phyloP scores from a whole-genome alignment of 78 protist species.

The Fonticula alba region DNA sequence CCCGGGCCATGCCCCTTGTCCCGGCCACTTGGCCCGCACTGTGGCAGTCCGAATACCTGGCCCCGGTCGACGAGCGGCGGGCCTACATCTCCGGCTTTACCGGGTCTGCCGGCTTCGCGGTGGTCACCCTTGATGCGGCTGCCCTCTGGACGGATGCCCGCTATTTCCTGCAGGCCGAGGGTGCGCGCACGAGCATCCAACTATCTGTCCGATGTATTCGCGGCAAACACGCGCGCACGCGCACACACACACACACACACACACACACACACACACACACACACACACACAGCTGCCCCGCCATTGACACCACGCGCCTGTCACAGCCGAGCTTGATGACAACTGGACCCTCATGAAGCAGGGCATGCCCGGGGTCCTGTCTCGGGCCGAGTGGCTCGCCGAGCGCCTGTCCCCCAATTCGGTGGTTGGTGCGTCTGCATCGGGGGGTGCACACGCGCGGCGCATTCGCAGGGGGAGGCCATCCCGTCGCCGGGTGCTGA shows the following conservation, averaged over 20 bases:
- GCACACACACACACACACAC: too few relatives aligned
- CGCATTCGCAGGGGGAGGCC: too few relatives aligned
- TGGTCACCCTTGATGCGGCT: slow-evolving; percentile 37
- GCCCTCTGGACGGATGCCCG: slow-evolving; percentile 84
- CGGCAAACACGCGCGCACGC: too few relatives aligned
- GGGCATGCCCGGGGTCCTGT: slow-evolving; percentile 24
- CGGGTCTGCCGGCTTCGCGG: slow-evolving; percentile 58
- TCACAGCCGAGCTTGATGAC: not conserved
- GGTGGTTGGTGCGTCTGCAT: not conserved
- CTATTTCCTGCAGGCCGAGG: slow-evolving; percentile 44
- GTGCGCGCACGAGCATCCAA: not conserved
- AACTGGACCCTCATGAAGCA: slow-evolving; percentile 51
- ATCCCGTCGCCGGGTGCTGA: too few relatives aligned
- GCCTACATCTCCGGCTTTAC: slow-evolving; percentile 56
- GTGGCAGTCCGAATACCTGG: slow-evolving; percentile 49
- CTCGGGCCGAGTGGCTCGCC: slow-evolving; percentile 29
- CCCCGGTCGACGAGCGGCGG: slow-evolving; percentile 34
- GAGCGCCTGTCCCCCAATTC: too few relatives aligned
- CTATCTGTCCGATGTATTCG: too few relatives aligned
- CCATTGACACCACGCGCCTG: too few relatives aligned
- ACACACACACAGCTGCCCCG: too few relatives aligned
- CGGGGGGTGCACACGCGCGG: not conserved
- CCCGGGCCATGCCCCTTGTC: not conserved
- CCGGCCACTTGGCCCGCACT: too few relatives aligned
- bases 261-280: too few relatives aligned